These are phyloP conservation scores for Xylaria digitata DNA, from an alignment of 2,329 filamentous ascomycete genomes.

Conservation along the genomic window DNA sequence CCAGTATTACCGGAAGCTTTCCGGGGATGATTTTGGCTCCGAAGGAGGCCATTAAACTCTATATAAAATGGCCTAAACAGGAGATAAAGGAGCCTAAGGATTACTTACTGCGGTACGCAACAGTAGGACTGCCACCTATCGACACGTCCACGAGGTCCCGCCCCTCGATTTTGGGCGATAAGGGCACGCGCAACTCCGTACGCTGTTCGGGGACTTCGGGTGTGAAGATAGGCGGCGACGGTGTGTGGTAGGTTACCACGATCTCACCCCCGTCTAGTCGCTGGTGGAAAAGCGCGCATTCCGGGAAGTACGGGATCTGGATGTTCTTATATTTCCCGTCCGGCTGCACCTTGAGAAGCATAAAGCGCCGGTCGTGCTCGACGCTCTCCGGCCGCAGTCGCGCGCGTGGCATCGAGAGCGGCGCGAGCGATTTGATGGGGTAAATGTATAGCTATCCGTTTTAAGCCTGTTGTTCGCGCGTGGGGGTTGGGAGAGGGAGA, in stretches of 20 bases:
- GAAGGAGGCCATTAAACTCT: background rate
- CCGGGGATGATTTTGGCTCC: background rate
- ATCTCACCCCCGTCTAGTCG: slow-evolving; percentile 57
- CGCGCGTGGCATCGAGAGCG: slow-evolving; percentile 64
- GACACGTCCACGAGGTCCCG: slow-evolving; percentile 64
- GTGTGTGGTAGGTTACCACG: slow-evolving; percentile 57
- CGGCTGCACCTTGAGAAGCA: slow-evolving; percentile 68
- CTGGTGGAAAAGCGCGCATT: slow-evolving; percentile 73
- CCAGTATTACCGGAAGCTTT: background rate
- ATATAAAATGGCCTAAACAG: background rate
- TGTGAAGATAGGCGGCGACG: slow-evolving; percentile 55
- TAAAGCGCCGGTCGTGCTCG: slow-evolving; percentile 75
- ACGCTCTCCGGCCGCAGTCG: slow-evolving; percentile 71
- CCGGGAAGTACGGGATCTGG: slow-evolving; percentile 67
- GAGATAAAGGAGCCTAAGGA: background rate
- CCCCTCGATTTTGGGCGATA: slow-evolving; percentile 61
- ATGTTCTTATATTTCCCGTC: slow-evolving; percentile 54
- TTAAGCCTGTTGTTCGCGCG: no score
- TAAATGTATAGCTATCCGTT: slow-evolving; percentile 73
- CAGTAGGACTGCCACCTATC: slow-evolving; percentile 69
- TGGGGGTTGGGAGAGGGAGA: background rate
- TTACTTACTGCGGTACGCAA: slow-evolving; percentile 63
- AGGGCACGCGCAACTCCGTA: slow-evolving; percentile 63
- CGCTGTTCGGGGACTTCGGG: slow-evolving; percentile 50
- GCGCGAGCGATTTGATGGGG: slow-evolving; percentile 76